These are phyloP conservation scores for Suillus discolor DNA, from an alignment of 768 basidiomycete genomes.

Conservation along the genomic window DNA sequence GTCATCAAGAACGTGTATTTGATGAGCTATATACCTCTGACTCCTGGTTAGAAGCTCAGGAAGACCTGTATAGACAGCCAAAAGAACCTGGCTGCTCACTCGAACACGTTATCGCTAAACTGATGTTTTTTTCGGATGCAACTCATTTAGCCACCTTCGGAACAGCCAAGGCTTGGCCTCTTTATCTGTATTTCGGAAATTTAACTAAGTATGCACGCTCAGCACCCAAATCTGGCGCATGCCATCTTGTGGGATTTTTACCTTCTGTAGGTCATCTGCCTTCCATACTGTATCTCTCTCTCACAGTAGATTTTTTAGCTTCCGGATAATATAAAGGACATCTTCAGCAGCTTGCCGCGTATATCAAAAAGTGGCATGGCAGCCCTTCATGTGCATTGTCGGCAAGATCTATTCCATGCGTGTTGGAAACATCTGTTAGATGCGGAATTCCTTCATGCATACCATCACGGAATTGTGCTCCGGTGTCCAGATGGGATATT, in stretches of 20 bases:
- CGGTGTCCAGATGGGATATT: conserved; percentile 23
- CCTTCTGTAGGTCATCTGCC: conserved; percentile 8
- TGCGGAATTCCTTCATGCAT: conserved; percentile 25
- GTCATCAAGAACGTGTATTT: conserved; percentile 11
- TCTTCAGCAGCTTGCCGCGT: neutral
- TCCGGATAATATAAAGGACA: conserved; percentile 16
- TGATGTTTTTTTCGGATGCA: conserved; percentile 28
- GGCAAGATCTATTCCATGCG: conserved; percentile 26
- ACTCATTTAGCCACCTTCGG: conserved; percentile 27
- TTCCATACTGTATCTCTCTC: neutral
- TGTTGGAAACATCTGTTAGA: conserved; percentile 24
- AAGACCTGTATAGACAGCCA: conserved; percentile 18
- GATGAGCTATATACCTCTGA: conserved; percentile 24
- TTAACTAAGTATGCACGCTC: conserved; percentile 9
- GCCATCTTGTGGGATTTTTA: conserved; percentile 25
- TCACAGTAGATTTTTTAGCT: conserved; percentile 13
- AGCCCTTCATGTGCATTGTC: conserved; percentile 17
- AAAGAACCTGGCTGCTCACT: conserved; percentile 17
- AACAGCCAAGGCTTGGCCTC: conserved; percentile 14
- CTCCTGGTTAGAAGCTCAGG: conserved; percentile 19
- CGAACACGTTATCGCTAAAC: conserved; percentile 4
- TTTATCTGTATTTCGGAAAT: conserved; percentile 17
- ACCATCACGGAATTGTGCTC: conserved; percentile 23
- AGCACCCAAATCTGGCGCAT: conserved; percentile 13
- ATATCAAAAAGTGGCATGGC: neutral